These are phyloP conservation scores for Biscogniauxia mediterranea DNA, from an alignment of 2,329 filamentous ascomycete species.

Conservation along the genomic window DNA sequence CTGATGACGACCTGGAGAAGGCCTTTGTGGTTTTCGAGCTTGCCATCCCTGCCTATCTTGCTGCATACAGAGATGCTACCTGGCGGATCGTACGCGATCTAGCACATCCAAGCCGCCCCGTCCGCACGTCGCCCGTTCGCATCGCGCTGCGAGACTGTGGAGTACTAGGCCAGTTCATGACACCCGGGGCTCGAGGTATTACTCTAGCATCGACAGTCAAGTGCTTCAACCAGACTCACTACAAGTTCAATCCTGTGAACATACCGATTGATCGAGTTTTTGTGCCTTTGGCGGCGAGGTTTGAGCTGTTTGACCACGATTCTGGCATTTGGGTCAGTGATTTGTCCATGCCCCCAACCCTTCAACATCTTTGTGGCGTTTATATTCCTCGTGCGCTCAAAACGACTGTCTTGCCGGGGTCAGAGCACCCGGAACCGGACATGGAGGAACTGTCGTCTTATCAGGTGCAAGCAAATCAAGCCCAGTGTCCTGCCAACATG, in stretches of 20 bases:
- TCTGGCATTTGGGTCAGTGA: conserved; percentile 27
- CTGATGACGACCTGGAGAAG: conserved; percentile 32
- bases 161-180: conserved; percentile 14
- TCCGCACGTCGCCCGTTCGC: conserved; percentile 3
- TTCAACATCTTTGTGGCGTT: conserved; percentile 29
- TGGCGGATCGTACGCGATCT: conserved; percentile 45
- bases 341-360: conserved; percentile 21
- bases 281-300: conserved; percentile 28
- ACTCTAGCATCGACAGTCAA: conserved; percentile 33
- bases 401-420: conserved; percentile 11
- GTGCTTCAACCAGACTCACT: conserved; percentile 33
- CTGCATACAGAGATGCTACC: conserved; percentile 50
- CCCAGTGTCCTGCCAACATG: conserved; percentile 44
- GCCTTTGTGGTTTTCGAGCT: conserved; percentile 54
- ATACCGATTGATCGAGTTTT: conserved; percentile 24
- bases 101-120: conserved; percentile 26
- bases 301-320: conserved; percentile 30
- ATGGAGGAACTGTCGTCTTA: conserved; percentile 51
- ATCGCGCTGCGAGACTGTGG: conserved; percentile 22
- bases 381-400: conserved; percentile 18
- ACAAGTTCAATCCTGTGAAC: conserved; percentile 28
- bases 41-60: conserved; percentile 41
- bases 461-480: conserved; percentile 49
- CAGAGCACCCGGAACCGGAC: conserved; percentile 29
- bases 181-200: conserved; percentile 8